A percentile compares a stretch with the other conserved stretches of the same genome.
Conservation (phyloP, 768 basidiomycete genomes). For the Postia placenta region DNA sequence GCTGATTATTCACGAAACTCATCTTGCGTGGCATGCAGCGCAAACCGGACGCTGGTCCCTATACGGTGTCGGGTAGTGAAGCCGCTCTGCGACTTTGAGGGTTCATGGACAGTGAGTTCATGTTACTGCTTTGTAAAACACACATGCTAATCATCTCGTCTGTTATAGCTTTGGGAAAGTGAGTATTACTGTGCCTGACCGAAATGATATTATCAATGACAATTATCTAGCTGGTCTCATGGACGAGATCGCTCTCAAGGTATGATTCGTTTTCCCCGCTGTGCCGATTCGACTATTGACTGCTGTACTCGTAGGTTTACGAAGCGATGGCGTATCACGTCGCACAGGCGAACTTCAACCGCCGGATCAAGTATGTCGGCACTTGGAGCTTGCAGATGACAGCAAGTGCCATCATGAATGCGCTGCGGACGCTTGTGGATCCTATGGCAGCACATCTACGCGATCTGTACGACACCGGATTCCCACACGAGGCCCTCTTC, state of each 20-base stretch:
- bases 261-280: constrained; percentile 21
- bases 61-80: constrained; percentile 88
- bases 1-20: not conserved
- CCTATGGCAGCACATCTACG: constrained; percentile 38
- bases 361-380: constrained; percentile 84
- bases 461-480: constrained; percentile 24
- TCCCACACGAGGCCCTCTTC: constrained; percentile 6
- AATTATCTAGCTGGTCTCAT: constrained; percentile 74
- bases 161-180: constrained; percentile 86
- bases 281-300: not conserved
- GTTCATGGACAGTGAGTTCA: constrained; percentile 84
- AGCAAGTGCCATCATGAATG: constrained; percentile 76
- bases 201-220: not conserved
- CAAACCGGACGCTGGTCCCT: constrained; percentile 89
- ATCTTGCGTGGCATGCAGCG: constrained; percentile 40
- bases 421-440: constrained; percentile 72
- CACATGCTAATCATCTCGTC: not conserved
- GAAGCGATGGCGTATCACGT: constrained; percentile 95
- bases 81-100: constrained; percentile 84
- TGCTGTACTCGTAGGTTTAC: constrained; percentile 50
- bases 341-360: constrained; percentile 81
- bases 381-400: constrained; percentile 95
- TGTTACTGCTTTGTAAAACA: not conserved
- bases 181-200: constrained; percentile 23
- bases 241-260: constrained; percentile 85